Base-by-base conservation (phyloP, 208 protist species). In the Trypanosoma vivax region DNA sequence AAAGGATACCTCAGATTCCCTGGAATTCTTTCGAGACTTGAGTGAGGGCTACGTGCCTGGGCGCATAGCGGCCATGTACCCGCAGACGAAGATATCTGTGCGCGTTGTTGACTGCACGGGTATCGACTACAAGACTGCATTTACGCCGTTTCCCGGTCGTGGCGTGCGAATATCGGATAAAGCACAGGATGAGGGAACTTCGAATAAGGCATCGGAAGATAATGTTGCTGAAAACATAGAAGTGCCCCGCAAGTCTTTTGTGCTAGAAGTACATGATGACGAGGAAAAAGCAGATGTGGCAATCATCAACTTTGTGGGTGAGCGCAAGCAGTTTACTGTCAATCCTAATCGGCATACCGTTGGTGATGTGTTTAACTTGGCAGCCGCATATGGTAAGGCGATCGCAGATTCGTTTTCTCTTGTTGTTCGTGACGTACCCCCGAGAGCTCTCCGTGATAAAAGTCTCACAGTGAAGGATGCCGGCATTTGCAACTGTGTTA, bases 331-430 rank as follows among this genome's bases (percentile, higher is more conserved):
- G 59, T 64, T 90, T 3, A 71, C 56, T 37, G 67, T 93, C 31
- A 90, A 93, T 50, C 78, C 86, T 7, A 62, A 60, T 2, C 76
- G 75, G 0, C 82, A 90, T 65, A 88, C 79, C 0, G 79, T 93
- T 25, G 61, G 61, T 29, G 86, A 93, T 50, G 52, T 93, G 24
- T 90, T 87, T 67, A 21, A 47, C 27, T 50, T 90, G 16, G 63
- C 63, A 5, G 73, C 86, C 0, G 64, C 76, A 50, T 19, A 43
- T 16, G 53, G 65, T 14, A 63, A 88, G 55, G 68, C 73, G 16
- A 55, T 66, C 5, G 43, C 73, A 31, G 29, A 31, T 21, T 24
- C 41, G 3, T 87, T 90, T 47, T 25, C 70, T 24, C 67, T 90
- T 13, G 59, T 87, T 28, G 76, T 76, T 24, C 73, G 86, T 2